Percentiles rank a stretch among this genome's conserved stretches.
These are phyloP conservation scores for Eucalyptus marginata DNA, from an alignment of 345 rosid genomes.

Conservation along the genomic window DNA sequence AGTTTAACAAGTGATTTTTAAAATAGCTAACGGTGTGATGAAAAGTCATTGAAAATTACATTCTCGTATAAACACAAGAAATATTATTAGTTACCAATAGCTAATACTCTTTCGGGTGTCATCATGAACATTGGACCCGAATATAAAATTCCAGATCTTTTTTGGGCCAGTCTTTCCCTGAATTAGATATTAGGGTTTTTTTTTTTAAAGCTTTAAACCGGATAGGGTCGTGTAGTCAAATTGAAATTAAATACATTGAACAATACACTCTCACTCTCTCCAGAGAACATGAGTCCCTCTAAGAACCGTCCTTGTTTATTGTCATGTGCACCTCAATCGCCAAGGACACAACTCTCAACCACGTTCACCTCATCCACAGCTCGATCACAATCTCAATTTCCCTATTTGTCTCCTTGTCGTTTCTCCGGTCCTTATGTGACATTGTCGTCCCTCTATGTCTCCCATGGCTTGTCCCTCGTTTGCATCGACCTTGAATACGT, in stretches of 20 bases:
- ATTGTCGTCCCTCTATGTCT: neutral
- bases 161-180: neutral
- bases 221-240: neutral
- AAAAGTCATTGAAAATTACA: neutral
- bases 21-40: neutral
- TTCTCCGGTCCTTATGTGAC: fast-evolving
- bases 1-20: neutral
- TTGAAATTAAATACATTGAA: neutral
- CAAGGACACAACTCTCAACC: fast-evolving
- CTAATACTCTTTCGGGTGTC: neutral
- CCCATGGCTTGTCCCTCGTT: neutral
- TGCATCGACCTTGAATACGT: neutral
- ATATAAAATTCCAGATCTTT: neutral
- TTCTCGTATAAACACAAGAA: neutral
- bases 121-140: neutral
- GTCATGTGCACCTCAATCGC: neutral
- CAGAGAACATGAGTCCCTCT: neutral
- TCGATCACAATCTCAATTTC: neutral
- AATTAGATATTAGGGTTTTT: neutral
- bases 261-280: neutral
- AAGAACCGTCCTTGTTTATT: neutral
- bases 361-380: neutral
- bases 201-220: neutral
- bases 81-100: neutral
- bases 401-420: neutral